A percentile compares a stretch with the other conserved stretches of the same genome.
These are phyloP conservation scores for Phytophthora syringae DNA, from an alignment of 352 stramenopile species.

Conservation along the genomic window DNA sequence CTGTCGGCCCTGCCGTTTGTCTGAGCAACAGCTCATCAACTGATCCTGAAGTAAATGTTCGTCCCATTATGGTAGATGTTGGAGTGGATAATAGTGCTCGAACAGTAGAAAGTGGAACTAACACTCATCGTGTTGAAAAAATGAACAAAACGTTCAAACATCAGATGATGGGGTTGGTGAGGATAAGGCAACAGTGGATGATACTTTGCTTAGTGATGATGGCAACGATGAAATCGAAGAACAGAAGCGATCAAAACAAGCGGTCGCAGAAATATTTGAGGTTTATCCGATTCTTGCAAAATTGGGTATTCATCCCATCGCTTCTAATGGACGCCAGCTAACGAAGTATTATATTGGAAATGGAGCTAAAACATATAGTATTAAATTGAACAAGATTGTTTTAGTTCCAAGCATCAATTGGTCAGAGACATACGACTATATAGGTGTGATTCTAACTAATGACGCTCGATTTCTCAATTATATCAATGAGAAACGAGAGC, in stretches of 20 bases:
- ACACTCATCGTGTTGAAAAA: no score
- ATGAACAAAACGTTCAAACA: neutral
- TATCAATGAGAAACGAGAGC: conserved; percentile 1
- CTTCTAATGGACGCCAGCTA: conserved; percentile 13
- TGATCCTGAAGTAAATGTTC: no score
- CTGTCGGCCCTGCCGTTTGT: no score
- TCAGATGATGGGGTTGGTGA: neutral
- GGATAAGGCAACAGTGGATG: neutral
- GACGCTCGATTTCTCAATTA: conserved; percentile 7
- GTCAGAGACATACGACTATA: conserved; percentile 12
- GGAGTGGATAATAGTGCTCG: neutral
- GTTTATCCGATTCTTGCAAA: conserved; percentile 20
- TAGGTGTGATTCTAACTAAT: conserved; percentile 3
- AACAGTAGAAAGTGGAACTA: no score
- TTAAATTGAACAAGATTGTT: conserved; percentile 10
- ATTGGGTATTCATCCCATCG: conserved; percentile 12
- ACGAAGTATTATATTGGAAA: conserved; percentile 18
- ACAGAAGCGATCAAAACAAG: conserved; percentile 5
- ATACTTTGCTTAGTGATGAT: neutral
- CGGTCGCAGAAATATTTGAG: conserved; percentile 14
- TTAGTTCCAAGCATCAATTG: conserved; percentile 17
- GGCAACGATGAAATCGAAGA: neutral
- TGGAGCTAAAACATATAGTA: neutral
- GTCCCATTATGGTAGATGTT: neutral
- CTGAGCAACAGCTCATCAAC: no score